Conservation (phyloP, 768 basidiomycete species). For the Rhizopogon roseolus region DNA sequence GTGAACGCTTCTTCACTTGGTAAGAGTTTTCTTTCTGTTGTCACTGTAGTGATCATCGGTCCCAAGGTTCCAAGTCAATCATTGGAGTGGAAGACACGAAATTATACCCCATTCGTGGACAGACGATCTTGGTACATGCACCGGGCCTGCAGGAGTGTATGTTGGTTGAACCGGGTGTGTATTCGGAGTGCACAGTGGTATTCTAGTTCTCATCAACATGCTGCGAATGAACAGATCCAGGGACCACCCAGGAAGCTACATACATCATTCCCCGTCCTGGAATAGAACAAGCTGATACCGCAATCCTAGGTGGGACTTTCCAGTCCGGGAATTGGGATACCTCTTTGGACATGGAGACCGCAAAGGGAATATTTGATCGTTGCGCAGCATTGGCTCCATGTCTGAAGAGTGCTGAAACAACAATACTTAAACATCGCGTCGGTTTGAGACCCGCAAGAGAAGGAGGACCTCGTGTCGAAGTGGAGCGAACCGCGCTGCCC, state of each 20-base stretch:
- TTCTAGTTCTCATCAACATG: background rate
- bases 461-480: conserved; percentile 54
- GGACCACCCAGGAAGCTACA: conserved; percentile 31
- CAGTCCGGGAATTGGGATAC: conserved; percentile 45
- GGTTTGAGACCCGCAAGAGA: conserved; percentile 52
- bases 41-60: background rate
- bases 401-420: conserved; percentile 30
- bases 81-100: conserved; percentile 77
- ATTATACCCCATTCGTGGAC: conserved; percentile 77
- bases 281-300: conserved; percentile 33
- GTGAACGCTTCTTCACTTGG: conserved; percentile 58
- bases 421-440: conserved; percentile 49
- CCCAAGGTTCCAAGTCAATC: conserved; percentile 59
- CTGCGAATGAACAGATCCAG: conserved; percentile 1
- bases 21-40: conserved; percentile 7
- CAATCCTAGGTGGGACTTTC: conserved; percentile 57
- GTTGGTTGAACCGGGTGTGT: conserved; percentile 20
- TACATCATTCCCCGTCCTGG: conserved; percentile 66
- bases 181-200: background rate
- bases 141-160: conserved; percentile 48
- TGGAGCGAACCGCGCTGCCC: conserved; percentile 36
- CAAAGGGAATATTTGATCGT: conserved; percentile 41
- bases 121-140: conserved; percentile 73
- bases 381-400: conserved; percentile 36
- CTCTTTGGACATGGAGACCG: conserved; percentile 37